Percentiles rank a stretch among this genome's conserved stretches.
Evolutionary conservation across 2,329 filamentous ascomycete species (phyloP).

Genomic region (Colletotrichum lentis): DNA sequence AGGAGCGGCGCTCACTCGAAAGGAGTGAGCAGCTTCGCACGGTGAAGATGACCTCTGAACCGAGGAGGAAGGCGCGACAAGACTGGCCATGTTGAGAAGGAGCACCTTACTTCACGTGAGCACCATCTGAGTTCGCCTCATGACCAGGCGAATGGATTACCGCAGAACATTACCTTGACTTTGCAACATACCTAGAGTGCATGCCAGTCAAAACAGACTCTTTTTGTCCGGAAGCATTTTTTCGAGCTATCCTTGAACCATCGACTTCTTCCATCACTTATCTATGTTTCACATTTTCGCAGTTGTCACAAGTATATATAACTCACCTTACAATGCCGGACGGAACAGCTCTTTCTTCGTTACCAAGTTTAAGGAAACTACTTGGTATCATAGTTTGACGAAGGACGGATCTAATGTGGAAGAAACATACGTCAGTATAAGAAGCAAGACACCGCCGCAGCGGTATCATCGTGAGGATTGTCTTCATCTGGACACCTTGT

Average conservation of each 20-base stretch:
- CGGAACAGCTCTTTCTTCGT: too few species aligned
- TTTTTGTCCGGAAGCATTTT: too few species aligned
- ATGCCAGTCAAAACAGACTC: too few species aligned
- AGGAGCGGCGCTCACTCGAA: background rate
- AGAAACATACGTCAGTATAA: background rate
- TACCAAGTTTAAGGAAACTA: background rate
- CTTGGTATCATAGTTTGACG: background rate
- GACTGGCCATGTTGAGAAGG: background rate
- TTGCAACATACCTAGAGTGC: too few species aligned
- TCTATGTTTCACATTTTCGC: too few species aligned
- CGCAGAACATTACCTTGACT: background rate
- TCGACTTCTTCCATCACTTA: too few species aligned
- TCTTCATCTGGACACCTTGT: background rate
- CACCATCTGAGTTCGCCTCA: background rate
- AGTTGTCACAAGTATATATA: too few species aligned
- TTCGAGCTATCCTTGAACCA: too few species aligned
- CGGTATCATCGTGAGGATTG: background rate
- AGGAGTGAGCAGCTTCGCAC: background rate
- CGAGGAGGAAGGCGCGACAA: conserved; percentile 8
- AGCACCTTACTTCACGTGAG: conserved; percentile 2
- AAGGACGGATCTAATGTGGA: too few species aligned
- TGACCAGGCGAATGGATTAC: background rate
- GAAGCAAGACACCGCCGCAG: background rate
- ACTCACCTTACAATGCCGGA: too few species aligned
- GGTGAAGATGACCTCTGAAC: background rate